Evolutionary conservation across 2,329 filamentous ascomycete species (phyloP), one percentile per base, ranked within the genome.

Genomic region (Xylariaceae sp.): DNA sequence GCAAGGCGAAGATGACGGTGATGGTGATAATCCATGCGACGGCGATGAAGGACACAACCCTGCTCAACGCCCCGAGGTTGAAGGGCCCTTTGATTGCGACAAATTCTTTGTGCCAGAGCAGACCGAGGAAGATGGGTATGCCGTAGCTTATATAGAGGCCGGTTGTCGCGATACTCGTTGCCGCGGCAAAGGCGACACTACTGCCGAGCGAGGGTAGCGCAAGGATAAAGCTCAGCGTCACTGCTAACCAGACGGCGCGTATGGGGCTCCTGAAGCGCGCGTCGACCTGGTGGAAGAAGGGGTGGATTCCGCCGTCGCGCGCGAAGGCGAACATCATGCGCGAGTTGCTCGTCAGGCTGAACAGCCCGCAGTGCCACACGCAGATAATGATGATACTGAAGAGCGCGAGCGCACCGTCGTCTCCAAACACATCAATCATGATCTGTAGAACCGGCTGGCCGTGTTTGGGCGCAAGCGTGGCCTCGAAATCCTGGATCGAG

Each of bases 301-400:
- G 64, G 30, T 73, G 78, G 56, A 83, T 76, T 16, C 79, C 80
- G n/a, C 76, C 71, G 59, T 83, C 80, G 15, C 80, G 72, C 0
- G 76, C 71, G 60, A 83, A 82, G 1, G 78, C 78, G 60, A 81
- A 83, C 77, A 82, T 82, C 80, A 82, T 83, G 22, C 80, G 72
- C 37, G 73, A 76, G 61, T 82, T 82, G 47, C 72, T 75, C 0
- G 80, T 83, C 71, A 84, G 72, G 47, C 73, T 77, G 62, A 84
- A 83, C 0, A 83, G 71, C 0, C 80, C 80, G 55, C 79, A 82
- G 63, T 83, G 80, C 80, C 80, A 84, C 3, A 83, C 77, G 52
- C 80, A 83, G 30, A 83, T 68, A 59, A 83, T 81, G 56, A 83
- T 72, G 13, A 83, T 66, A 0, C 70, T 74, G 67, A 83, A 82